Evolutionary conservation across 2,329 filamentous ascomycete species (phyloP).

Genomic region (Chaetomiaceae sp.): DNA sequence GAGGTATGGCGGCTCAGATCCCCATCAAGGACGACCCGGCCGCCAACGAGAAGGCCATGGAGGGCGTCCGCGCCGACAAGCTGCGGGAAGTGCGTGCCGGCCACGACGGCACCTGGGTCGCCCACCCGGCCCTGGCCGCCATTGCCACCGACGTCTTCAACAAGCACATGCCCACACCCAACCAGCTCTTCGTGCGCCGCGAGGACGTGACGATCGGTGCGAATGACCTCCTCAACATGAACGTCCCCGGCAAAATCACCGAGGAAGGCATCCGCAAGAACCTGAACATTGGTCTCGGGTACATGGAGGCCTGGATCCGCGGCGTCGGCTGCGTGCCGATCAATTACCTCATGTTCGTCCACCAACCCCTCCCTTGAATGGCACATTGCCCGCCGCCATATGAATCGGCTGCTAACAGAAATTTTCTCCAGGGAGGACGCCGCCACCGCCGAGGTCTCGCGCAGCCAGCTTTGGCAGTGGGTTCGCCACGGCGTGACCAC

Average conservation of each 20-base stretch:
- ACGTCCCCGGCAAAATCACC: slow-evolving; percentile 85
- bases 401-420: too few relatives aligned
- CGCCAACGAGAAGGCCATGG: slow-evolving; percentile 93
- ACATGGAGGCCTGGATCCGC: slow-evolving; percentile 98
- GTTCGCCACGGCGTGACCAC: slow-evolving; percentile 69
- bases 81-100: slow-evolving; percentile 91
- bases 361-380: not conserved
- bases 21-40: slow-evolving; percentile 92
- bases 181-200: slow-evolving; percentile 86
- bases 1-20: slow-evolving; percentile 98
- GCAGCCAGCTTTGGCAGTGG: slow-evolving; percentile 97
- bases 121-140: slow-evolving; percentile 82
- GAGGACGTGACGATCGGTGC: slow-evolving; percentile 83
- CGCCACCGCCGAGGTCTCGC: slow-evolving; percentile 91
- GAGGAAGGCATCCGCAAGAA: slow-evolving; percentile 97
- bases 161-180: slow-evolving; percentile 96
- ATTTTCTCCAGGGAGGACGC: slow-evolving; percentile 69
- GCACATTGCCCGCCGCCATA: too few relatives aligned
- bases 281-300: slow-evolving; percentile 89
- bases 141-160: slow-evolving; percentile 95
- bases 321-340: slow-evolving; percentile 95
- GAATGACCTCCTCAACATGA: slow-evolving; percentile 97
- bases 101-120: slow-evolving; percentile 96
- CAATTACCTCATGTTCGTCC: slow-evolving; percentile 80
- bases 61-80: slow-evolving; percentile 88